phyloP scores from a whole-genome alignment of 352 stramenopile genomes.

The Pythium vanterpoolii region DNA sequence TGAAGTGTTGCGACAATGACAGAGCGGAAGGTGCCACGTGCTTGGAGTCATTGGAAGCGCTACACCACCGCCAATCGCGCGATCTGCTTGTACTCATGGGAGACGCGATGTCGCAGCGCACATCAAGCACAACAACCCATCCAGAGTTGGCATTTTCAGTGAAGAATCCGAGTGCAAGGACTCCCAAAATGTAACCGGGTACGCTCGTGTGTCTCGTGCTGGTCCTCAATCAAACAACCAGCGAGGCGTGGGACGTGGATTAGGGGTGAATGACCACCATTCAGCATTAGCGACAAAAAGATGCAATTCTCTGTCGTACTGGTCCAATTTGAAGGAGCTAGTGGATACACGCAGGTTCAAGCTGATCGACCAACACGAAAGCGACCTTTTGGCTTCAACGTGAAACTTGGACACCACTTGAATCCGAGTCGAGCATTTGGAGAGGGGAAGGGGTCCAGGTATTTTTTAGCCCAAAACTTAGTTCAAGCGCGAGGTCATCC shows the following conservation, averaged over 20 bases:
- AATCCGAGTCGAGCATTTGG: neutral
- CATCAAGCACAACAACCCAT: too few relatives aligned
- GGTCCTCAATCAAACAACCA: neutral
- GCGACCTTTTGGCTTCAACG: neutral
- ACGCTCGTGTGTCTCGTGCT: too few relatives aligned
- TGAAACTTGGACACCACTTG: too few relatives aligned
- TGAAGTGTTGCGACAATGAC: too few relatives aligned
- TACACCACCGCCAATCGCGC: too few relatives aligned
- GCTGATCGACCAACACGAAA: neutral
- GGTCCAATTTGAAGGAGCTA: neutral
- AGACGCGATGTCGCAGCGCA: too few relatives aligned
- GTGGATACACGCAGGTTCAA: neutral
- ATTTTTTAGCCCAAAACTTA: neutral
- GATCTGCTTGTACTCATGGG: too few relatives aligned
- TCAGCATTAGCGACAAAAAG: neutral
- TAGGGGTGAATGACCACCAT: neutral
- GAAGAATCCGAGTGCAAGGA: too few relatives aligned
- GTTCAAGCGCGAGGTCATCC: neutral
- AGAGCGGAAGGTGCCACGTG: too few relatives aligned
- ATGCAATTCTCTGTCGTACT: neutral
- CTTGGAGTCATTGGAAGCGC: too few relatives aligned
- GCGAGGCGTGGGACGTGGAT: neutral
- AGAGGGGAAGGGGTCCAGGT: neutral
- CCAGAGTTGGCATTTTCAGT: too few relatives aligned
- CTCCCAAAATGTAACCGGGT: too few relatives aligned